Evolutionary conservation across 345 rosid genomes (phyloP), one percentile per base, ranked within the genome.

Genomic region (Brassica nigra): DNA sequence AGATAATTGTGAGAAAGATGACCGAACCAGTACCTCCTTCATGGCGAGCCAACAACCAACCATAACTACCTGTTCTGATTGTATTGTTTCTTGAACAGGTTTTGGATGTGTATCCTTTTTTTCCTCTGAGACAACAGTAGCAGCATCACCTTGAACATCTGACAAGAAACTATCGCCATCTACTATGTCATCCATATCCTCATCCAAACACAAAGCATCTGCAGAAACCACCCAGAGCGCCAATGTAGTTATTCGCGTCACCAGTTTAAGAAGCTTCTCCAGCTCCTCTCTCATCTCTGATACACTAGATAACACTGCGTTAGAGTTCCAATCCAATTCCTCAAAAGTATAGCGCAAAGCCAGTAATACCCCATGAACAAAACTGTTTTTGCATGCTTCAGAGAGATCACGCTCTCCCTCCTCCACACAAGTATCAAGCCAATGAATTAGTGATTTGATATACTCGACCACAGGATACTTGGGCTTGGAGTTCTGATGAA

Each of bases 21-120:
- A 64, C 30, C 65, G 69, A 67, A 79, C 33, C 73, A 69, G 44
- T 87, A 92, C 97, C 99, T 95, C 99, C 85, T 95, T 92, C 99
- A 91, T 95, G 37, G 97, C 99, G 72, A 92, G 87, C 99, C 99
- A 95, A 86, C 97, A 91, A 79, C 97, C 97, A 73, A 92, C 97
- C 99, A 95, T 91, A 34, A 95, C 95, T 76, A 90, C 81, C 80
- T 95, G 99, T 49, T 91, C 96, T 54, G 91, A 85, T 74, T 84
- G 73, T 80, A 86, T 77, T 34, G 62, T 76, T 80, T 85, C 91
- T 71, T 66, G 83, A 73, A 61, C 77, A 75, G 58, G 67, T 81
- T 80, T 85, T 61, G 82, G 80, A 84, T 71, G 63, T 71, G 67
- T 72, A 66, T 82, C 86, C 72, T 82, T 90, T n/a, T 54, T 52